Conservation (phyloP, 2,329 filamentous ascomycete species). For the Myriosclerotinia curreyana region DNA sequence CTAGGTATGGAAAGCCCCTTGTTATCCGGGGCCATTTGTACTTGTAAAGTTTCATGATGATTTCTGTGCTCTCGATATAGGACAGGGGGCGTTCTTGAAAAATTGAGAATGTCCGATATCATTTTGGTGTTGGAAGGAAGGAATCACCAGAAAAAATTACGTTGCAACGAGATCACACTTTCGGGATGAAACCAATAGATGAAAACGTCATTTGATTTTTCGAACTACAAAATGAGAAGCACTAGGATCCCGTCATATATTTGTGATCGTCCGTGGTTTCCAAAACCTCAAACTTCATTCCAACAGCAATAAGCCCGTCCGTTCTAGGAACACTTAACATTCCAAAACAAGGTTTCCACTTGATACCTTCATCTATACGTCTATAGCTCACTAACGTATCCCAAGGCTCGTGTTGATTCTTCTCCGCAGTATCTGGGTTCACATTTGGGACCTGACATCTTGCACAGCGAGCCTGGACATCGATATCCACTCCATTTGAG, state of each 20-base stretch:
- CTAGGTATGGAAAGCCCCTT: not conserved
- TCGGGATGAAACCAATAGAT: not conserved
- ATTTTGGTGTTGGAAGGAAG: not conserved
- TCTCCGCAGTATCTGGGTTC: constrained; percentile 46
- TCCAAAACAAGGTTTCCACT: constrained; percentile 64
- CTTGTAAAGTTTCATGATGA: not conserved
- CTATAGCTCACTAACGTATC: constrained; percentile 55
- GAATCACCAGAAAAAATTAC: not conserved
- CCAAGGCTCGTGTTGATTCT: constrained; percentile 50
- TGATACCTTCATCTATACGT: constrained; percentile 59
- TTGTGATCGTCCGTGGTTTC: constrained; percentile 56
- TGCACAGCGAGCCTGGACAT: constrained; percentile 63
- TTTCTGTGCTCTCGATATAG: not conserved
- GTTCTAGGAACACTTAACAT: constrained; percentile 60
- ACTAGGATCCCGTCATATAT: constrained; percentile 44
- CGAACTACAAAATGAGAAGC: not conserved
- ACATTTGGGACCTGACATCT: constrained; percentile 70
- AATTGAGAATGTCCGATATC: not conserved
- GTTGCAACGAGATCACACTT: not conserved
- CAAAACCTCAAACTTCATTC: constrained; percentile 56
- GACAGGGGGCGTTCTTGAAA: not conserved
- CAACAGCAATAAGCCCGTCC: constrained; percentile 54
- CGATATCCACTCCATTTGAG: constrained; percentile 43
- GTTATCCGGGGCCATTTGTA: not conserved
- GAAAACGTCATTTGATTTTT: not conserved